Percentiles rank a stretch among this genome's conserved stretches.
Evolutionary conservation across 306 rosid genomes (phyloP).

Genomic region (Astragalus glycyphyllos): DNA sequence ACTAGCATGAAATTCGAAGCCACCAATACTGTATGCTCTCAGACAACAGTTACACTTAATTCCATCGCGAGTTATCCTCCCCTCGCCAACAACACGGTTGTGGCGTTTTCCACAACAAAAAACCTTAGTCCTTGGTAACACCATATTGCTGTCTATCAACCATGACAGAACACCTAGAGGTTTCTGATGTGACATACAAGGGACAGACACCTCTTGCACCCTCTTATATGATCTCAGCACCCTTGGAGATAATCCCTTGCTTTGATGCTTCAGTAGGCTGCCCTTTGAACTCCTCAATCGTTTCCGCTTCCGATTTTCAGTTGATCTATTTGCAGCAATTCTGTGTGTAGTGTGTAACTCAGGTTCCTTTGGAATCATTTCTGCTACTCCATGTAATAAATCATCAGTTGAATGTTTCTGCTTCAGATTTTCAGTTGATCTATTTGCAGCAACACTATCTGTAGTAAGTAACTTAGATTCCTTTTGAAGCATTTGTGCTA

Average conservation of each 20-base stretch:
- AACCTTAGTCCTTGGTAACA: slow-evolving; percentile 79
- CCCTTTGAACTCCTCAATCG: slow-evolving; percentile 38
- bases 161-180: slow-evolving; percentile 75
- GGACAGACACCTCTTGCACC: slow-evolving; percentile 55
- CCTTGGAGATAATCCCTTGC: slow-evolving; percentile 38
- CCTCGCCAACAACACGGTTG: slow-evolving; percentile 38
- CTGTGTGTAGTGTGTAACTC: no score
- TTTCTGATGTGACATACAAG: slow-evolving; percentile 53
- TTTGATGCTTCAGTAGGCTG: slow-evolving; percentile 41
- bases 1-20: slow-evolving; percentile 64
- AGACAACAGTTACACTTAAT: slow-evolving; percentile 82
- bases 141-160: slow-evolving; percentile 73
- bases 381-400: no score
- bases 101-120: slow-evolving; percentile 46
- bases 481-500: slow-evolving; percentile 46
- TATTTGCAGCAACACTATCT: slow-evolving; percentile 34
- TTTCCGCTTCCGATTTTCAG: slow-evolving; percentile 39
- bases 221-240: slow-evolving; percentile 63
- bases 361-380: no score
- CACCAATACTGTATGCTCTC: slow-evolving; percentile 50
- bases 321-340: no score
- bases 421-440: slow-evolving; percentile 42
- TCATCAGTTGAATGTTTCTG: neutral
- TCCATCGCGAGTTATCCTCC: slow-evolving; percentile 72
- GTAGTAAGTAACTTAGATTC: slow-evolving; percentile 17